Conservation (phyloP, 2,329 filamentous ascomycete species). For the Aspergillus tanneri region DNA sequence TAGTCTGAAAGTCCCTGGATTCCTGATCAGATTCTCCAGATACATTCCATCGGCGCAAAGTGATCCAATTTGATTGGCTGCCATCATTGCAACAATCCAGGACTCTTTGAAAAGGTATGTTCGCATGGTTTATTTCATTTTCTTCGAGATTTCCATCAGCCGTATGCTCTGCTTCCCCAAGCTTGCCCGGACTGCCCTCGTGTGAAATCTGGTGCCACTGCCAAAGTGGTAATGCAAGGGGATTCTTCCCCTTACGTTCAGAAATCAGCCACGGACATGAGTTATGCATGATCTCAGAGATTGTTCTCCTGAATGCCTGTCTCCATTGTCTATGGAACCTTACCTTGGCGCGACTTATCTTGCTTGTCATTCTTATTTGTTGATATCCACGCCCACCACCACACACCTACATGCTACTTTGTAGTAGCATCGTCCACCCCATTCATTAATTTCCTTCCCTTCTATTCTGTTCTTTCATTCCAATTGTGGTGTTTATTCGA, state of each 20-base stretch:
- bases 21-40: conserved; percentile 1
- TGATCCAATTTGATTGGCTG: conserved; percentile 2
- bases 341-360: neutral
- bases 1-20: conserved; percentile 8
- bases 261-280: conserved; percentile 4
- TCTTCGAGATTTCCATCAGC: neutral
- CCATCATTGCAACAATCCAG: neutral
- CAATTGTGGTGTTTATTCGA: conserved; percentile 4
- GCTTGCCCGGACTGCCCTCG: neutral
- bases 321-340: neutral
- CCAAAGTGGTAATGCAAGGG: conserved; percentile 7
- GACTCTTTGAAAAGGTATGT: conserved; percentile 6
- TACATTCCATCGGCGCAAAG: neutral
- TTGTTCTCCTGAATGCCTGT: conserved; percentile 1
- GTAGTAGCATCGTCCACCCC: conserved; percentile 1
- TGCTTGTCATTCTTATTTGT: conserved; percentile 5
- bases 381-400: neutral
- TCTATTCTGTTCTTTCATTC: neutral
- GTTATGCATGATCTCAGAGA: conserved; percentile 5
- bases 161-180: neutral
- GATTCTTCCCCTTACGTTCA: conserved; percentile 3
- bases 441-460: neutral
- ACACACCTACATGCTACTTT: conserved; percentile 1
- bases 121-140: neutral
- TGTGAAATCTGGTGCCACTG: conserved; percentile 2